These are phyloP conservation scores for Skeletonema menzelii DNA, from an alignment of 108 stramenopile genomes.

Conservation along the genomic window DNA sequence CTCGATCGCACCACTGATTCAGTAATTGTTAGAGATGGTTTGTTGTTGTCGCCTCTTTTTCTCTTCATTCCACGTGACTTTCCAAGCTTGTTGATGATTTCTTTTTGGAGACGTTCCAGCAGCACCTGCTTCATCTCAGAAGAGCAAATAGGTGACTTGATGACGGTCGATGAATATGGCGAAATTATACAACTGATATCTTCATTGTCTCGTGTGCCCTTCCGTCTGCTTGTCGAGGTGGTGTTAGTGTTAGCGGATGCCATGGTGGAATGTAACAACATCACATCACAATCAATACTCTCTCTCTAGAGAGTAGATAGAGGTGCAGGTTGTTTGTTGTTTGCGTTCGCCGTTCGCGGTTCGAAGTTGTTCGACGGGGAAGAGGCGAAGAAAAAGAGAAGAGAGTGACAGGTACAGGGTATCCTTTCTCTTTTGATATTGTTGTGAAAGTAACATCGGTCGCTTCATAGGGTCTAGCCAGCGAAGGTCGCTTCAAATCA, in stretches of 20 bases:
- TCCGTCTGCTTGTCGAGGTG: background rate
- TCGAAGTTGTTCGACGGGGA: background rate
- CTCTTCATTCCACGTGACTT: conserved; percentile 5
- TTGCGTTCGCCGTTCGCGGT: too few relatives aligned
- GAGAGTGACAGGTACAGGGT: background rate
- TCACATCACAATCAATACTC: too few relatives aligned
- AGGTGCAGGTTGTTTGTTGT: too few relatives aligned
- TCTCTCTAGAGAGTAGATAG: too few relatives aligned
- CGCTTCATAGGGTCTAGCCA: too few relatives aligned
- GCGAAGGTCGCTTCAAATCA: too few relatives aligned
- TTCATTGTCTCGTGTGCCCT: conserved; percentile 32
- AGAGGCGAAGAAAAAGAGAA: background rate
- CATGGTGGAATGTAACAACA: too few relatives aligned
- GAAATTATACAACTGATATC: conserved; percentile 27
- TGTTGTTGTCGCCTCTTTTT: background rate
- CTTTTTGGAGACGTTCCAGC: conserved; percentile 67
- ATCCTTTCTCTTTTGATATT: too few relatives aligned
- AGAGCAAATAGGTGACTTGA: conserved; percentile 44
- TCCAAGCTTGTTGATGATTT: conserved; percentile 51
- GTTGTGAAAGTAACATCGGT: too few relatives aligned
- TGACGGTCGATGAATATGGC: conserved; percentile 7
- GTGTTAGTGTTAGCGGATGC: background rate
- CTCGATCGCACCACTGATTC: conserved; percentile 19
- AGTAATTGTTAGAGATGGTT: conserved; percentile 1
- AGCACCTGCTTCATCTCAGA: conserved; percentile 58